These are phyloP conservation scores for Pythium monospermum DNA, from an alignment of 352 stramenopile species.

Conservation along the genomic window DNA sequence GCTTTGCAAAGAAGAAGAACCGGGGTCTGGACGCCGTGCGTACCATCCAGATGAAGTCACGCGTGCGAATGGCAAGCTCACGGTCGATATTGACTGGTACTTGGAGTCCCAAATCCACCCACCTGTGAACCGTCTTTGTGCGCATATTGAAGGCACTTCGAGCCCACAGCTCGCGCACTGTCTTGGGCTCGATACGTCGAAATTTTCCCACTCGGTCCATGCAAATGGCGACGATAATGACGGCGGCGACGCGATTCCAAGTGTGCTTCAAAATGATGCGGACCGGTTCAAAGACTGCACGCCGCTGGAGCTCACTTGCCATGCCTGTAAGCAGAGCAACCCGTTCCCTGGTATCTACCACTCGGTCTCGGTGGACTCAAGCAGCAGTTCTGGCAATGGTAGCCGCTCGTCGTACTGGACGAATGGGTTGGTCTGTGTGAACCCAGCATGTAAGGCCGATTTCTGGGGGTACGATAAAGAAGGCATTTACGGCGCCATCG, in stretches of 20 bases:
- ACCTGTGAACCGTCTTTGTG: constrained; percentile 96
- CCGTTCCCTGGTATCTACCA: constrained; percentile 72
- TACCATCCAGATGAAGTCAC: constrained; percentile 88
- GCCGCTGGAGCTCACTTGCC: constrained; percentile 71
- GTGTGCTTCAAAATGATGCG: constrained; percentile 79
- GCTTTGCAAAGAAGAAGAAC: constrained; percentile 89
- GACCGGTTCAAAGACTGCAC: constrained; percentile 88
- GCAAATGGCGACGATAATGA: constrained; percentile 84
- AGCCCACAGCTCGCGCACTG: constrained; percentile 93
- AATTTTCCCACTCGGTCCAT: constrained; percentile 88
- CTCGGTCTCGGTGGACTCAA: constrained; percentile 13
- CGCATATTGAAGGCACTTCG: constrained; percentile 98
- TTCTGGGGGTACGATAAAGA: constrained; percentile 83
- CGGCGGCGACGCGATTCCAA: constrained; percentile 80
- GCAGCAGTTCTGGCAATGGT: background rate
- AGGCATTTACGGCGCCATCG: constrained; percentile 65
- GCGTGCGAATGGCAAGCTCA: constrained; percentile 71
- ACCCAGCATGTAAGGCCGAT: constrained; percentile 60
- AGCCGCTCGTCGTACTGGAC: constrained; percentile 15
- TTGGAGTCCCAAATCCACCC: constrained; percentile 95
- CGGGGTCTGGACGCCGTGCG: constrained; percentile 58
- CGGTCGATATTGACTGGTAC: constrained; percentile 97
- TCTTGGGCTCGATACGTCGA: constrained; percentile 94
- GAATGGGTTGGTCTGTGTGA: constrained; percentile 61
- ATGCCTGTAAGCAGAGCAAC: constrained; percentile 54